Percentiles rank a stretch among this genome's conserved stretches.
Conservation (phyloP, 2,329 filamentous ascomycete genomes). For the Hansfordia pulvinata region DNA sequence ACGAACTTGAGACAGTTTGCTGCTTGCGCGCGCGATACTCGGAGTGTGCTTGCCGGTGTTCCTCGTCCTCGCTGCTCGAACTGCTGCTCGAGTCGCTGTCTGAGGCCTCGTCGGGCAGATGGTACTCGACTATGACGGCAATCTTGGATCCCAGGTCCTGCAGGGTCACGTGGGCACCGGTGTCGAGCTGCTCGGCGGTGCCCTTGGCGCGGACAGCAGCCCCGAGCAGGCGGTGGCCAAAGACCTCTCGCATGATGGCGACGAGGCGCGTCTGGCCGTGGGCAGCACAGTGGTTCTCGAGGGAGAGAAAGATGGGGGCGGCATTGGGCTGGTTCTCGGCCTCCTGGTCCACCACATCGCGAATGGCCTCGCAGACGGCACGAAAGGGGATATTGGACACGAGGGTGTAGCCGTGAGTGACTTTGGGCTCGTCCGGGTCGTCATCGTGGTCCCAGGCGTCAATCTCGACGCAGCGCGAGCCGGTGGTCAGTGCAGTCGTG, state of each 20-base stretch:
- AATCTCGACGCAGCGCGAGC: constrained; percentile 59
- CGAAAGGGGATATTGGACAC: constrained; percentile 54
- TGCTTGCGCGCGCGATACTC: constrained; percentile 41
- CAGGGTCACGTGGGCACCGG: constrained; percentile 39
- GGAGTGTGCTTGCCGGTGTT: constrained; percentile 30
- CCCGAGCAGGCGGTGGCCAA: constrained; percentile 44
- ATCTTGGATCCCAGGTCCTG: constrained; percentile 48
- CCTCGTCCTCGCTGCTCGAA: constrained; percentile 22
- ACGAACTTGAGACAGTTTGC: constrained; percentile 24
- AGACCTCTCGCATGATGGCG: constrained; percentile 51
- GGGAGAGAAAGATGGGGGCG: constrained; percentile 48
- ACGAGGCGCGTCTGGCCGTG: constrained; percentile 47
- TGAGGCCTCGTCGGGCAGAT: constrained; percentile 37
- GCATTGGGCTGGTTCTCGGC: constrained; percentile 26
- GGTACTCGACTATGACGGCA: constrained; percentile 54
- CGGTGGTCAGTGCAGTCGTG: constrained; percentile 44
- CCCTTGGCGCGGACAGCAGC: constrained; percentile 42
- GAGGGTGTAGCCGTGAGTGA: constrained; percentile 57
- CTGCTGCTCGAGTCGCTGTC: constrained; percentile 20
- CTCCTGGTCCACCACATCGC: constrained; percentile 47
- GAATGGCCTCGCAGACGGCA: constrained; percentile 50
- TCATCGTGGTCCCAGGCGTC: constrained; percentile 58
- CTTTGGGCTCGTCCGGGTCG: constrained; percentile 49
- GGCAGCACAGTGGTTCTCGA: constrained; percentile 53
- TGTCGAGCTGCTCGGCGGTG: constrained; percentile 36